Percentiles rank a stretch among this genome's conserved stretches.
phyloP scores from a whole-genome alignment of 139 green algal genomes.

The Tetradesmus obliquus region DNA sequence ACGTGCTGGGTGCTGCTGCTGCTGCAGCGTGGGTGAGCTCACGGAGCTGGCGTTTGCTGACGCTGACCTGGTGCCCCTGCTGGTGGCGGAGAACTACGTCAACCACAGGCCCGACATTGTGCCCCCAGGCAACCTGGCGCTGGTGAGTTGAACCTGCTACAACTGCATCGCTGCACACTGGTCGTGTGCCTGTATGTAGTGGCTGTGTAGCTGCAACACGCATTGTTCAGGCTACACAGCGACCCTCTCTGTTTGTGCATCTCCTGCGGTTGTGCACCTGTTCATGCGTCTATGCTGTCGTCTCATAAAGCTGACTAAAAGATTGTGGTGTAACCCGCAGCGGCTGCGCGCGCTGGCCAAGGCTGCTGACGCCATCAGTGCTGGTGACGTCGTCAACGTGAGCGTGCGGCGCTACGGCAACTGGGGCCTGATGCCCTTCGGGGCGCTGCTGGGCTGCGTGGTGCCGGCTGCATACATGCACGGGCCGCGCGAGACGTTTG shows the following conservation, averaged over 20 bases:
- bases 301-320: no score
- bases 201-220: no score
- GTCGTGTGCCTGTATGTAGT: no score
- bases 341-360: constrained; percentile 84
- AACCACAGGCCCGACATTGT: constrained; percentile 82
- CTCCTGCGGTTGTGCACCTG: no score
- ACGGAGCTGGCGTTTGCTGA: constrained; percentile 94
- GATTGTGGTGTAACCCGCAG: constrained; percentile 14
- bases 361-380: constrained; percentile 87
- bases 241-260: no score
- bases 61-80: constrained; percentile 89
- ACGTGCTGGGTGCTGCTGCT: no score
- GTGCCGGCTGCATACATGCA: constrained; percentile 82
- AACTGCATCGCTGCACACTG: not conserved
- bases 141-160: not conserved
- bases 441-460: constrained; percentile 76
- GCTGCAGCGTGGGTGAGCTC: constrained; percentile 59
- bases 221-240: no score
- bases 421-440: constrained; percentile 77
- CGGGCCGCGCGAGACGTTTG: constrained; percentile 77
- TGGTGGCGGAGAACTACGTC: constrained; percentile 96
- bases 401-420: constrained; percentile 75
- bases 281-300: not conserved
- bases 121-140: not conserved
- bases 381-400: constrained; percentile 87